Percentiles rank a stretch among this genome's conserved stretches.
phyloP scores from a whole-genome alignment of 345 rosid species.

The Aquilaria yunnanensis region DNA sequence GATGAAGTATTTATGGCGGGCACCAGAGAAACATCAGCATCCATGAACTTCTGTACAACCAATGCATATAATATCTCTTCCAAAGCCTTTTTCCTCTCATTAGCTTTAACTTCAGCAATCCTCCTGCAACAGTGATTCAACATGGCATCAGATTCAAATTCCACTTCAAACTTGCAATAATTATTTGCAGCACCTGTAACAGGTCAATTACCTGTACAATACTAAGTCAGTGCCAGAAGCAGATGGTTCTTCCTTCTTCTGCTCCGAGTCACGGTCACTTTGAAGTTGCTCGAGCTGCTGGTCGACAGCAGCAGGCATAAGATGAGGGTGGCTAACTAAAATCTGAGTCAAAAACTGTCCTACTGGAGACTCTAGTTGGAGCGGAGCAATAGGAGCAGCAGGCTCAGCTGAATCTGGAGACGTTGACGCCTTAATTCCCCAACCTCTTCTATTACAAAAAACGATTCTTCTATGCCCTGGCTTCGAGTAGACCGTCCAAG shows the following conservation, averaged over 20 bases:
- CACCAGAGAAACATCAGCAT: conserved; percentile 69
- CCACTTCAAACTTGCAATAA: neutral
- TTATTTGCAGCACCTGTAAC: neutral
- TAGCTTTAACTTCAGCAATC: conserved; percentile 94
- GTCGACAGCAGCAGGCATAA: conserved; percentile 92
- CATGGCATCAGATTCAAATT: neutral
- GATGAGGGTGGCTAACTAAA: conserved; percentile 82
- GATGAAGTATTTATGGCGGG: conserved; percentile 49
- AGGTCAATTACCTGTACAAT: conserved; percentile 58
- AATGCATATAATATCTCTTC: conserved; percentile 89
- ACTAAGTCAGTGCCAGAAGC: conserved; percentile 69
- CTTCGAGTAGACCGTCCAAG: conserved; percentile 25
- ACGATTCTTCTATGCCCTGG: conserved; percentile 19
- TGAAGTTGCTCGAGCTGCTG: conserved; percentile 96
- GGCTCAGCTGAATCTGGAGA: conserved; percentile 48
- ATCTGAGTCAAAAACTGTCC: conserved; percentile 92
- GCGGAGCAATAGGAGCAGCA: conserved; percentile 58
- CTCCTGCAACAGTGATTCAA: conserved; percentile 41
- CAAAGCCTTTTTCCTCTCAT: conserved; percentile 63
- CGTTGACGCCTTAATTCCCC: conserved; percentile 46
- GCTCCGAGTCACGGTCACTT: conserved; percentile 69
- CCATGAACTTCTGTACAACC: conserved; percentile 94
- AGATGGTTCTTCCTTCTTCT: conserved; percentile 57
- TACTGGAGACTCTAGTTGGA: conserved; percentile 78
- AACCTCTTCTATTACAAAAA: conserved; percentile 33